A percentile compares a stretch with the other conserved stretches of the same genome.
These are phyloP conservation scores for Verticillium dahliae DNA, from an alignment of 2,329 filamentous ascomycete genomes.

Conservation along the genomic window DNA sequence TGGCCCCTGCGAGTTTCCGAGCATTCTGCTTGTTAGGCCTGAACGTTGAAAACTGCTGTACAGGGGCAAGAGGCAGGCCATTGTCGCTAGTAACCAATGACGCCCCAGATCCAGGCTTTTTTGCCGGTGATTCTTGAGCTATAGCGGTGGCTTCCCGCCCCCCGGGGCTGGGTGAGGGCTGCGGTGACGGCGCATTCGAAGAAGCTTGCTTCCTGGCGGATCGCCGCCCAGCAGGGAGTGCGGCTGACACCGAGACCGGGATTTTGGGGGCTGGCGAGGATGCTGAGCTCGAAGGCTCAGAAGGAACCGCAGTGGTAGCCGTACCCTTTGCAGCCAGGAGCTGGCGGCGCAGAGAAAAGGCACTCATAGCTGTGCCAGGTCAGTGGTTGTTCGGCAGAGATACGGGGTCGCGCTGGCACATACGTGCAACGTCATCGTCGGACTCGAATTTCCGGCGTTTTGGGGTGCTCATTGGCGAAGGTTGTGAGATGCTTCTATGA, in stretches of 20 bases:
- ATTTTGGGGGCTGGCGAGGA: neutral
- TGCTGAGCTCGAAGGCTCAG: neutral
- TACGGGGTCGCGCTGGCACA: conserved; percentile 7
- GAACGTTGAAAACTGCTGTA: conserved; percentile 36
- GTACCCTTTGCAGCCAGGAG: conserved; percentile 12
- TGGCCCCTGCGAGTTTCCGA: conserved; percentile 28
- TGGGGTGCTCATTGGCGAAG: conserved; percentile 19
- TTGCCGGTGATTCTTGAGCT: neutral
- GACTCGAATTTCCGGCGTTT: conserved; percentile 35
- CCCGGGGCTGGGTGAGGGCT: neutral
- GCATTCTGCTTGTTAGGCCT: conserved; percentile 36
- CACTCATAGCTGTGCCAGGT: conserved; percentile 29
- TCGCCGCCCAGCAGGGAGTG: neutral
- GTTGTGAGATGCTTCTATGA: neutral
- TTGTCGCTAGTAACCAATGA: conserved; percentile 10
- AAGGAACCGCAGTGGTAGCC: neutral
- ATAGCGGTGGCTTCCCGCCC: neutral
- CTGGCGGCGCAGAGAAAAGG: conserved; percentile 34
- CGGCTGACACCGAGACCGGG: neutral
- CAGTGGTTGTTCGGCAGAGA: conserved; percentile 1
- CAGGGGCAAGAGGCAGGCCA: neutral
- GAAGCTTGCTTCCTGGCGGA: neutral
- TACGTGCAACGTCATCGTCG: conserved; percentile 22
- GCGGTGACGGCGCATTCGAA: neutral
- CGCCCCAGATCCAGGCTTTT: neutral